phyloP scores from a whole-genome alignment of 352 stramenopile genomes.

The Phytopythium litorale region DNA sequence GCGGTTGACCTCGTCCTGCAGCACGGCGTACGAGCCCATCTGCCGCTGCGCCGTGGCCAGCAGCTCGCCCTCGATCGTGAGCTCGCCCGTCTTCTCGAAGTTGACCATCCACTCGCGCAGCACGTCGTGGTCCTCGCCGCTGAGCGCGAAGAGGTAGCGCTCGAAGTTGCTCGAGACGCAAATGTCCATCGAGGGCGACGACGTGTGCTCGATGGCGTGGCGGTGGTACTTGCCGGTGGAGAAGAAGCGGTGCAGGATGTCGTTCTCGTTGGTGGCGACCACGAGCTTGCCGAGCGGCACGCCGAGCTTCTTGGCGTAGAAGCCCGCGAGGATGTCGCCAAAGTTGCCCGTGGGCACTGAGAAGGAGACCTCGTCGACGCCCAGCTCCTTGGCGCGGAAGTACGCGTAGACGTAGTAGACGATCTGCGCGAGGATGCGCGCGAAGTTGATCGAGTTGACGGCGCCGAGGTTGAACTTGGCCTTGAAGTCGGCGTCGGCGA shows the following conservation, averaged over 20 bases:
- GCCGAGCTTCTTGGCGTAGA: conserved; percentile 94
- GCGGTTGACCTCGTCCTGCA: conserved; percentile 81
- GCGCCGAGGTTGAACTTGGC: conserved; percentile 92
- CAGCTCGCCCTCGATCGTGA: conserved; percentile 90
- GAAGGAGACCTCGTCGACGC: conserved; percentile 85
- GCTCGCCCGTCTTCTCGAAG: conserved; percentile 94
- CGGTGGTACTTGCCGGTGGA: conserved; percentile 95
- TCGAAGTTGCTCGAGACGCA: conserved; percentile 99
- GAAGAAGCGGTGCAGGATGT: conserved; percentile 99
- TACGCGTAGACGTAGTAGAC: conserved; percentile 99
- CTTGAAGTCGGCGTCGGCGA: conserved; percentile 94
- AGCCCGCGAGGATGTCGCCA: conserved; percentile 97
- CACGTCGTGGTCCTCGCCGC: conserved; percentile 90
- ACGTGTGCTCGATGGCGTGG: conserved; percentile 90
- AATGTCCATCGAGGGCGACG: conserved; percentile 99
- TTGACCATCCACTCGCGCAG: conserved; percentile 92
- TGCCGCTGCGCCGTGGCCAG: conserved; percentile 89
- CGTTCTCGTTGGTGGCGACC: conserved; percentile 99
- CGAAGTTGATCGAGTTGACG: conserved; percentile 99
- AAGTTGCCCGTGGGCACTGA: conserved; percentile 99
- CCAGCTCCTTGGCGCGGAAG: conserved; percentile 81
- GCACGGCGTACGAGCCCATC: conserved; percentile 91
- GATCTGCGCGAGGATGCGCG: conserved; percentile 98
- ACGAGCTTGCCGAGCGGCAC: conserved; percentile 95
- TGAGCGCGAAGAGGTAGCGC: conserved; percentile 96